Conservation (phyloP, 208 protist genomes). For the Leishmania tarentolae region DNA sequence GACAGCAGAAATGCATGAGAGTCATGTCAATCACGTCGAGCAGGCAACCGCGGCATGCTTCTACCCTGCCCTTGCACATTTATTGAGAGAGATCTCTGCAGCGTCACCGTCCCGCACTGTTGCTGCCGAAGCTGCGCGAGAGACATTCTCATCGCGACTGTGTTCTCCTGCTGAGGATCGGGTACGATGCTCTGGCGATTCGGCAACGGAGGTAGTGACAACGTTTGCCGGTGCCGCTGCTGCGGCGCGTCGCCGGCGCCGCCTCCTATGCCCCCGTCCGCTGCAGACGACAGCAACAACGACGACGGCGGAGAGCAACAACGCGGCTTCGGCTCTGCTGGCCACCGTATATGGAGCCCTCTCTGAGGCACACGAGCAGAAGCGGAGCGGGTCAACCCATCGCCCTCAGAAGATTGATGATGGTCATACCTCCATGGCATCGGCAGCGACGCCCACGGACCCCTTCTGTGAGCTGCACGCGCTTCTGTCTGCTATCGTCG, state of each 20-base stretch:
- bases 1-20: not conserved
- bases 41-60: conserved; percentile 22
- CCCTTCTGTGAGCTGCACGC: not conserved
- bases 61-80: conserved; percentile 16
- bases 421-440: not conserved
- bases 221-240: not conserved
- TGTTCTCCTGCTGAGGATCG: not conserved
- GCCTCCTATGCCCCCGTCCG: not conserved
- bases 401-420: not conserved
- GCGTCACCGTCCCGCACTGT: not conserved
- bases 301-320: conserved; percentile 4
- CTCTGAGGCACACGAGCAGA: not conserved
- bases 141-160: not conserved
- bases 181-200: not conserved
- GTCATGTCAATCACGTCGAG: conserved; percentile 5
- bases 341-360: not conserved
- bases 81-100: not conserved
- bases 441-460: not conserved
- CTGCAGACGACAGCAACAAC: not conserved
- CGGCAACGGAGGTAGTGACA: conserved; percentile 7
- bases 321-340: not conserved
- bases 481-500: conserved; percentile 16
- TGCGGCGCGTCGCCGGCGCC: not conserved
- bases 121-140: not conserved
- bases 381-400: not conserved